phyloP scores from a whole-genome alignment of 192 early-diverging fungal genomes.

The Backusella westeae region DNA sequence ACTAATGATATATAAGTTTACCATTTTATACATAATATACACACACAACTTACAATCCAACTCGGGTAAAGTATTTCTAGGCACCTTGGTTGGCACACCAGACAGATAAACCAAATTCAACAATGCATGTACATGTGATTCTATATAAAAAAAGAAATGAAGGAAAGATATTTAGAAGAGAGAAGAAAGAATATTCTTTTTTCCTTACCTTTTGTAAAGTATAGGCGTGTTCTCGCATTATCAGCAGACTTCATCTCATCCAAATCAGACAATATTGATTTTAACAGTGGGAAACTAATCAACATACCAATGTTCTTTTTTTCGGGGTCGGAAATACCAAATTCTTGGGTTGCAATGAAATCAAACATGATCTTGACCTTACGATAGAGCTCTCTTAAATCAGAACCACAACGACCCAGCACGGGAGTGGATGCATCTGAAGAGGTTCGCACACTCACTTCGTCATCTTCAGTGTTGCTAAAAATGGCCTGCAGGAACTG shows the following conservation, averaged over 20 bases:
- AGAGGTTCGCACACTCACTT: background rate
- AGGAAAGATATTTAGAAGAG: background rate
- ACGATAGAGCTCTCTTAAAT: constrained; percentile 68
- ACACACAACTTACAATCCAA: constrained; percentile 74
- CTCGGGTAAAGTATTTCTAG: constrained; percentile 70
- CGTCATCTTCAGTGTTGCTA: constrained; percentile 12
- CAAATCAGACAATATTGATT: constrained; percentile 77
- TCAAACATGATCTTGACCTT: constrained; percentile 87
- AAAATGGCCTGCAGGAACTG: constrained; percentile 77
- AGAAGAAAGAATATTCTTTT: background rate
- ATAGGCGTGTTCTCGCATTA: constrained; percentile 73
- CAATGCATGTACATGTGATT: constrained; percentile 90
- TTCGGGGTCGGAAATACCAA: constrained; percentile 84
- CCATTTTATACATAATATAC: background rate
- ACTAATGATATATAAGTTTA: constrained; percentile 42
- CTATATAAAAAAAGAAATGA: constrained; percentile 27
- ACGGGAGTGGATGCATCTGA: background rate
- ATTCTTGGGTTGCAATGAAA: constrained; percentile 90
- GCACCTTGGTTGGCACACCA: constrained; percentile 73
- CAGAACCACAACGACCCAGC: background rate
- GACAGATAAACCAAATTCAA: constrained; percentile 89
- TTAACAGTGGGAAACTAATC: constrained; percentile 72
- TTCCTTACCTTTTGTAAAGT: constrained; percentile 84
- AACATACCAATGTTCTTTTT: constrained; percentile 84
- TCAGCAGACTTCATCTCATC: constrained; percentile 50